A percentile compares a stretch with the other conserved stretches of the same genome.
phyloP scores from a whole-genome alignment of 2,329 filamentous ascomycete species.

The Colletotrichum neosansevieriae region DNA sequence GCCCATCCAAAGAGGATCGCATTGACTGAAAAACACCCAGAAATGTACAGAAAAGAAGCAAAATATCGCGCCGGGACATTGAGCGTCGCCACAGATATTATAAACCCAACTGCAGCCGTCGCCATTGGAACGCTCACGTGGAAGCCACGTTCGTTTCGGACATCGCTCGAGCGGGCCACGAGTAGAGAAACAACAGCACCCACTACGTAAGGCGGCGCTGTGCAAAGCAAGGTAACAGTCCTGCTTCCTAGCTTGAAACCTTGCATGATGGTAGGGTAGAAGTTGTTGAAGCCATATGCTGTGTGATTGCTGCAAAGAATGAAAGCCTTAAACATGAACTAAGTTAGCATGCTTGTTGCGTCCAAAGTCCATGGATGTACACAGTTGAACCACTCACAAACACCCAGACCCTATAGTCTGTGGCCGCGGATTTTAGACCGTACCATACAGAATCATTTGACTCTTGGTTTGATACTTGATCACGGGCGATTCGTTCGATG shows the following conservation, averaged over 20 bases:
- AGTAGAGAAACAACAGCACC: constrained; percentile 36
- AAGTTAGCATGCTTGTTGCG: not conserved
- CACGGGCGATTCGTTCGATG: constrained; percentile 16
- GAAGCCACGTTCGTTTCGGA: constrained; percentile 39
- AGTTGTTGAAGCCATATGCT: constrained; percentile 43
- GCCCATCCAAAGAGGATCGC: constrained; percentile 51
- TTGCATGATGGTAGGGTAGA: constrained; percentile 47
- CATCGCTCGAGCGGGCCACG: constrained; percentile 40
- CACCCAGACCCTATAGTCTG: constrained; percentile 43
- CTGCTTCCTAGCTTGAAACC: constrained; percentile 45
- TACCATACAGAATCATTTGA: constrained; percentile 20
- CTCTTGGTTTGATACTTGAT: constrained; percentile 41
- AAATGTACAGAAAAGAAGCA: constrained; percentile 47
- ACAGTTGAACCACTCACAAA: constrained; percentile 27
- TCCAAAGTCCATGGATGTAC: not conserved
- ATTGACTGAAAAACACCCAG: constrained; percentile 45
- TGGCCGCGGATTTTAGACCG: constrained; percentile 42
- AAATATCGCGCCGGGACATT: constrained; percentile 64
- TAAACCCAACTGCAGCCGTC: constrained; percentile 67
- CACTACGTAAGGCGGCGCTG: constrained; percentile 44
- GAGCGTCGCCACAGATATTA: constrained; percentile 69
- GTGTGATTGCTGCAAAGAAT: constrained; percentile 42
- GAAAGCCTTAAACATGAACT: not conserved
- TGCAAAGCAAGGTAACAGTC: constrained; percentile 48
- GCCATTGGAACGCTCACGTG: constrained; percentile 38